phyloP scores from a whole-genome alignment of 2,329 filamentous ascomycete species.

The Phialocephala subalpina region DNA sequence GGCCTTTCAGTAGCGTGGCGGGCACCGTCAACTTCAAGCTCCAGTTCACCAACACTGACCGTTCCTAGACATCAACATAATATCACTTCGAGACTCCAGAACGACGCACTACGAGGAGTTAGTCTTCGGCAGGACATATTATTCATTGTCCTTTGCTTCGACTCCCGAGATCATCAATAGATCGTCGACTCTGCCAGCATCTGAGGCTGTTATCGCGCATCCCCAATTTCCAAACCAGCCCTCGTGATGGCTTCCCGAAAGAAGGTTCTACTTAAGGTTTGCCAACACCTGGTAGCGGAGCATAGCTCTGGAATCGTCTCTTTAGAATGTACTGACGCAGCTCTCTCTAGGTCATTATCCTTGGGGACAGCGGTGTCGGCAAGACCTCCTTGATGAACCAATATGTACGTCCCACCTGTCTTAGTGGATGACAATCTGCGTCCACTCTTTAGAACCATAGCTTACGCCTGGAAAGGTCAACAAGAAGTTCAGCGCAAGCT shows the following conservation, averaged over 20 bases:
- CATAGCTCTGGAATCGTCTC: not conserved
- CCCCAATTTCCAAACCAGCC: conserved; percentile 20
- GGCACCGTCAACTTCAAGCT: conserved; percentile 12
- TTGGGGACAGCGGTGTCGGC: conserved; percentile 97
- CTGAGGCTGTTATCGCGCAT: conserved; percentile 33
- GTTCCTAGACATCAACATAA: conserved; percentile 24
- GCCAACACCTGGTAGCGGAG: not conserved
- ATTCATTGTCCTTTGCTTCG: not conserved
- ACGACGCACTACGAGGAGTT: not conserved
- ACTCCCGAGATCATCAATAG: not conserved
- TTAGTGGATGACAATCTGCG: not conserved
- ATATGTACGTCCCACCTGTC: conserved; percentile 77
- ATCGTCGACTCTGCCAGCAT: not conserved
- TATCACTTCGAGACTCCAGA: conserved; percentile 14
- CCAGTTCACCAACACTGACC: conserved; percentile 10
- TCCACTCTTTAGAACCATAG: conserved; percentile 1
- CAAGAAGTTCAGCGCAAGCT: conserved; percentile 99
- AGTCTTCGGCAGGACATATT: not conserved
- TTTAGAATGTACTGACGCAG: conserved; percentile 16
- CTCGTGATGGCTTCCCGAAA: conserved; percentile 64
- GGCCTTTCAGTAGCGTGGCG: conserved; percentile 21
- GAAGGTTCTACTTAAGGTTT: conserved; percentile 74
- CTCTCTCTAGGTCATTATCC: conserved; percentile 84
- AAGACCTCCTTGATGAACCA: conserved; percentile 99
- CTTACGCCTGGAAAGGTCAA: conserved; percentile 75